Evolutionary conservation across 73 alveolate genomes (phyloP).

Genomic region (Paramecium caudatum): DNA sequence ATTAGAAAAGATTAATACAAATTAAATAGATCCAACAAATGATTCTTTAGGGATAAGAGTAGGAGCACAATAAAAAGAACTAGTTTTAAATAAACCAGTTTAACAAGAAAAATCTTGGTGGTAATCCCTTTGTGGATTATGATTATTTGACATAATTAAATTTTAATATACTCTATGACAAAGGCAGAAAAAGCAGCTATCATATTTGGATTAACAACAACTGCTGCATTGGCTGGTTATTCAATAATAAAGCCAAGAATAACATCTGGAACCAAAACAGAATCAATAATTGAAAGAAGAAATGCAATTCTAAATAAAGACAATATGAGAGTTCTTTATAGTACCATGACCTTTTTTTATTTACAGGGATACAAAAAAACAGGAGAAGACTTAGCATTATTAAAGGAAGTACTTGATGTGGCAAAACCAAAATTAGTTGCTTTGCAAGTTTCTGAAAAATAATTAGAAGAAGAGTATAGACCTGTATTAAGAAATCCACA

Average conservation of each 20-base stretch:
- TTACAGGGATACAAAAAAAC: conserved; percentile 62
- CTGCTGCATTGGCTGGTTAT: not conserved
- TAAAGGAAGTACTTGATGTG: conserved; percentile 66
- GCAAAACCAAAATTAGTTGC: conserved; percentile 76
- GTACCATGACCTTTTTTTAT: conserved; percentile 77
- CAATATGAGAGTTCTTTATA: conserved; percentile 71
- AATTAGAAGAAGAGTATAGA: conserved; percentile 45
- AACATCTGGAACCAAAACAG: not conserved
- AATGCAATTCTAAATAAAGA: conserved; percentile 45
- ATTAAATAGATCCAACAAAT: no score
- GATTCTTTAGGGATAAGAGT: no score
- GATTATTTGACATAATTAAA: conserved; percentile 36
- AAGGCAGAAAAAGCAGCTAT: conserved; percentile 60
- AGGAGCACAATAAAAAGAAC: no score
- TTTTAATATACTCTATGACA: not conserved
- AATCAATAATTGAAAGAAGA: conserved; percentile 28
- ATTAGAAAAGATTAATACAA: no score
- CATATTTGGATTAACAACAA: conserved; percentile 18
- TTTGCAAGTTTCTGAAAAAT: conserved; percentile 68
- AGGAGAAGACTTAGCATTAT: conserved; percentile 44
- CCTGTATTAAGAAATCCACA: conserved; percentile 71
- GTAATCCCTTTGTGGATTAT: no score
- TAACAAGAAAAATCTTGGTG: no score
- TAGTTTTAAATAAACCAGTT: no score
- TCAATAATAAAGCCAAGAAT: conserved; percentile 53